Evolutionary conservation across 805 yeast species (phyloP).

Genomic region (Wickerhamomyces silvicola): DNA sequence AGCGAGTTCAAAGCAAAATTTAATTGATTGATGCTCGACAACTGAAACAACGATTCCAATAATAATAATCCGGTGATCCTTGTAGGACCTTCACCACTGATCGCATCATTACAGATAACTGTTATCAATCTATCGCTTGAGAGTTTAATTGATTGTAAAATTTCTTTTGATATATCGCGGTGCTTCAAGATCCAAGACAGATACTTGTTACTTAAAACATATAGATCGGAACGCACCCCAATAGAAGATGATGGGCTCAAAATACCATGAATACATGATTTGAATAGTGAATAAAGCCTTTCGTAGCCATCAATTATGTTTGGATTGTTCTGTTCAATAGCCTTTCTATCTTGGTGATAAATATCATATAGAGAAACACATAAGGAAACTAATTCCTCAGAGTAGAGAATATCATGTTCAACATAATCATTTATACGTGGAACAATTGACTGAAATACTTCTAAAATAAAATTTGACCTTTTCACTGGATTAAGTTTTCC

Average conservation of each 20-base stretch:
- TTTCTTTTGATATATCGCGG: slow-evolving; percentile 36
- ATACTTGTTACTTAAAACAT: slow-evolving; percentile 64
- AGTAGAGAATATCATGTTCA: slow-evolving; percentile 55
- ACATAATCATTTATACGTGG: slow-evolving; percentile 75
- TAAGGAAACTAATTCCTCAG: slow-evolving; percentile 72
- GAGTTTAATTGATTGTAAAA: slow-evolving; percentile 45
- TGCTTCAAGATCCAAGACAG: slow-evolving; percentile 43
- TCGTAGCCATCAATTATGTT: slow-evolving; percentile 38
- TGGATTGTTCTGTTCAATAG: slow-evolving; percentile 25
- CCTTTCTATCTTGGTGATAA: slow-evolving; percentile 43
- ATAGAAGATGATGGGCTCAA: slow-evolving; percentile 63
- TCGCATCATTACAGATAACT: slow-evolving; percentile 68
- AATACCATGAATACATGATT: slow-evolving; percentile 69
- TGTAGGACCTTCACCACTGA: slow-evolving; percentile 69
- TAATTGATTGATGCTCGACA: slow-evolving; percentile 43
- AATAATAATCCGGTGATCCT: slow-evolving; percentile 72
- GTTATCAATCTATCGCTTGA: slow-evolving; percentile 60
- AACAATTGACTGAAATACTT: slow-evolving; percentile 65
- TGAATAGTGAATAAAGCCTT: slow-evolving; percentile 62
- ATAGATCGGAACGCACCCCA: slow-evolving; percentile 68
- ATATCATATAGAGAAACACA: slow-evolving; percentile 64
- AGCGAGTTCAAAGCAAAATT: slow-evolving; percentile 55
- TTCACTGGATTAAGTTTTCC: slow-evolving; percentile 38
- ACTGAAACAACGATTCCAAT: slow-evolving; percentile 57
- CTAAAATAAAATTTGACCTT: slow-evolving; percentile 63